Conservation (phyloP, 805 yeast genomes). For the Metschnikowia arizonensis region DNA sequence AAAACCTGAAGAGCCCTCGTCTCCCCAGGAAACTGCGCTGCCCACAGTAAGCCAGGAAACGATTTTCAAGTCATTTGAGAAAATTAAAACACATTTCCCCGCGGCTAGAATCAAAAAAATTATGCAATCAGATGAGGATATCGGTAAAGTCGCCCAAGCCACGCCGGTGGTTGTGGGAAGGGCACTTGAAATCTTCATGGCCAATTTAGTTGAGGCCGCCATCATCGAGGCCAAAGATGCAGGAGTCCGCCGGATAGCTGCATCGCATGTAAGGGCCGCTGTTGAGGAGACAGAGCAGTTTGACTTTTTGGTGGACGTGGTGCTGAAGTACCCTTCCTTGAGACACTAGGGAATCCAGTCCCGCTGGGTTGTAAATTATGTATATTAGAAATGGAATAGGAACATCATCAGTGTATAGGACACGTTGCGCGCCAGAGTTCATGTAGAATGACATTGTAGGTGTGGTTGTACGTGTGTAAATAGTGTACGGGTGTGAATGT, state of each 20-base stretch:
- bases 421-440: not conserved
- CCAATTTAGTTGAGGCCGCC: conserved; percentile 81
- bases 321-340: conserved; percentile 54
- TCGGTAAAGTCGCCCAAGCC: conserved; percentile 97
- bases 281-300: conserved; percentile 84
- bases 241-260: conserved; percentile 77
- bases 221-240: conserved; percentile 69
- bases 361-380: conserved; percentile 16
- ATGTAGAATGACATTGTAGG: not conserved
- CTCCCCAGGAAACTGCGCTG: not conserved
- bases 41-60: conserved; percentile 28
- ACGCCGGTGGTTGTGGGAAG: conserved; percentile 98
- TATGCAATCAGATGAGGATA: conserved; percentile 97
- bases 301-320: conserved; percentile 82
- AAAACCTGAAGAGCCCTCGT: conserved; percentile 1
- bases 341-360: conserved; percentile 15
- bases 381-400: conserved; percentile 13
- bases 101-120: conserved; percentile 92
- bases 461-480: not conserved
- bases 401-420: not conserved
- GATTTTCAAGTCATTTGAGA: conserved; percentile 37
- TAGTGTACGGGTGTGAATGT: not conserved
- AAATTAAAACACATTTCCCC: conserved; percentile 78
- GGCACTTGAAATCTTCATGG: conserved; percentile 88
- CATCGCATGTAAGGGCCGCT: conserved; percentile 79